These are phyloP conservation scores for Septoria petroselini DNA, from an alignment of 2,329 filamentous ascomycete species.

Conservation along the genomic window DNA sequence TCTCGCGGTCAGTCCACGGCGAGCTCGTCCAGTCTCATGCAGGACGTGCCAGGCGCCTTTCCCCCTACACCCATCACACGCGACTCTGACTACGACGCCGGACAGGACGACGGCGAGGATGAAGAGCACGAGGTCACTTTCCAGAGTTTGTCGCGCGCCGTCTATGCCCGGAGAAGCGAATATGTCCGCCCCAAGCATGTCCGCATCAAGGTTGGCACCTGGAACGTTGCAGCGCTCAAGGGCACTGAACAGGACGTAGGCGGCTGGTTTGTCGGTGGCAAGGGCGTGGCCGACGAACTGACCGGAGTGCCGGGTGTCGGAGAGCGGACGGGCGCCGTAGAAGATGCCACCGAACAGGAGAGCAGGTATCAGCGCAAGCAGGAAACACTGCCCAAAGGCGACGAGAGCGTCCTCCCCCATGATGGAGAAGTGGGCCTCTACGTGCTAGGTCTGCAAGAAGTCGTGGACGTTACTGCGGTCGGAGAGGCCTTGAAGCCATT, in stretches of 20 bases:
- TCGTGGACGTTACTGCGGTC: slow-evolving; percentile 79
- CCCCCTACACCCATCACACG: slow-evolving; percentile 30
- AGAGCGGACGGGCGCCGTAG: slow-evolving; percentile 28
- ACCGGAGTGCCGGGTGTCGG: slow-evolving; percentile 48
- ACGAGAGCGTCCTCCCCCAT: slow-evolving; percentile 49
- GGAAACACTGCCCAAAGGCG: slow-evolving; percentile 46
- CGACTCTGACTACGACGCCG: slow-evolving; percentile 22
- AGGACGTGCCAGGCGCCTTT: slow-evolving; percentile 51
- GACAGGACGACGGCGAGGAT: slow-evolving; percentile 26
- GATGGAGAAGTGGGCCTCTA: slow-evolving; percentile 80
- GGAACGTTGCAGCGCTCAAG: slow-evolving; percentile 86
- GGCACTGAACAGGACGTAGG: slow-evolving; percentile 85
- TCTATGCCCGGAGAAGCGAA: slow-evolving; percentile 72
- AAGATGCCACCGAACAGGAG: slow-evolving; percentile 50
- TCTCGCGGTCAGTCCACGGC: slow-evolving; percentile 28
- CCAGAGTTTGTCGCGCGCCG: slow-evolving; percentile 50
- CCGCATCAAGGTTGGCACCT: slow-evolving; percentile 85
- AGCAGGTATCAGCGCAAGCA: slow-evolving; percentile 44
- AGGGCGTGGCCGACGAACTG: slow-evolving; percentile 64
- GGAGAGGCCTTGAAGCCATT: slow-evolving; percentile 75
- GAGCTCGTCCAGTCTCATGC: slow-evolving; percentile 38
- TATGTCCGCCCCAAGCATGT: slow-evolving; percentile 73
- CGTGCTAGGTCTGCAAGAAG: slow-evolving; percentile 84
- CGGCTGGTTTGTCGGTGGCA: slow-evolving; percentile 80
- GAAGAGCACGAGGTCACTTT: slow-evolving; percentile 24